phyloP scores from a whole-genome alignment of 2,329 filamentous ascomycete species.

The Fusarium oligoseptatum region DNA sequence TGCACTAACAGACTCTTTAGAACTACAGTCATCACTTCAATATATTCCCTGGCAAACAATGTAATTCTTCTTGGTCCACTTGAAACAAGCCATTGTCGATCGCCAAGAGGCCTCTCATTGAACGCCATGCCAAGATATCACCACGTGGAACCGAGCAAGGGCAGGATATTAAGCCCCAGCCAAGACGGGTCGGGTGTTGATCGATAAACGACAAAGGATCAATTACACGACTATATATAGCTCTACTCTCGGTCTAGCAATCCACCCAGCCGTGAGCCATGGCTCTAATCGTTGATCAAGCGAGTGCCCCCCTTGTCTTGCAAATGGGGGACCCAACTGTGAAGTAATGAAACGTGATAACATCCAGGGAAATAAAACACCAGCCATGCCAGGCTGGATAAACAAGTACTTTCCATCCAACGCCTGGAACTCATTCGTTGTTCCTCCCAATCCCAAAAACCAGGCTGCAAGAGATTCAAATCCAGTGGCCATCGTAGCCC shows the following conservation, averaged over 20 bases:
- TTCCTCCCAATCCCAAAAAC: constrained; percentile 33
- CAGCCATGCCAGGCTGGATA: constrained; percentile 40
- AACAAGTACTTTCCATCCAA: constrained; percentile 44
- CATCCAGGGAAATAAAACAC: constrained; percentile 23
- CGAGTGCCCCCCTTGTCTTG: not conserved
- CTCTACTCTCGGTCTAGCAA: constrained; percentile 1
- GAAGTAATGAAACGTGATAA: constrained; percentile 14
- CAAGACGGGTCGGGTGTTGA: not conserved
- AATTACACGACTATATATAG: constrained; percentile 4
- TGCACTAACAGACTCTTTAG: not conserved
- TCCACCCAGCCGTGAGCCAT: not conserved
- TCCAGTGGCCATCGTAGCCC: not conserved
- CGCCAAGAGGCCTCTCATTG: not conserved
- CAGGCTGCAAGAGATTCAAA: constrained; percentile 25
- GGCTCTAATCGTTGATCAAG: not conserved
- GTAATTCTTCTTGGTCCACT: not conserved
- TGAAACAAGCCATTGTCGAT: not conserved
- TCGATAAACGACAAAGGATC: not conserved
- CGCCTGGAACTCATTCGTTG: constrained; percentile 30
- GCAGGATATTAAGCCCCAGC: not conserved
- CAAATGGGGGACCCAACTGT: not conserved
- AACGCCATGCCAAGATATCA: constrained; percentile 7
- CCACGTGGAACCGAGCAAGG: constrained; percentile 12
- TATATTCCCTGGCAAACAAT: not conserved
- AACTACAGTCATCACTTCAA: not conserved